Base-by-base conservation (phyloP, 805 yeast genomes). In the Starmerella tilneyi region DNA sequence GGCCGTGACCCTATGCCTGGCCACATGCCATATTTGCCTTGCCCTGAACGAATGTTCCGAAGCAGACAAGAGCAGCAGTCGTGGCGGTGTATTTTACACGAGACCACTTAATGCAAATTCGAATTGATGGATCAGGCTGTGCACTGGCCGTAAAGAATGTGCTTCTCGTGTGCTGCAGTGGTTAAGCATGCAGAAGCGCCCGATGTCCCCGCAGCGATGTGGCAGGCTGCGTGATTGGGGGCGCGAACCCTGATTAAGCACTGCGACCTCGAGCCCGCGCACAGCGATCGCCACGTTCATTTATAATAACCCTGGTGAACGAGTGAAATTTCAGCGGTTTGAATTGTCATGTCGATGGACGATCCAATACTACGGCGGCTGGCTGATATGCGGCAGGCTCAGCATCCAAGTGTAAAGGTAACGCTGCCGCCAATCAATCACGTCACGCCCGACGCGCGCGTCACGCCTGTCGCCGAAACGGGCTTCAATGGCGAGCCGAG, bases 271-370 rank as follows among this genome's bases (percentile, higher is more conserved):
- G 40, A 17, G 30, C 40, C 40, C 40, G 17, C 40, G 40, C 40
- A n/a, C n/a, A 36, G 29, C 30, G 40, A 36, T 36, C 40, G 40
- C 40, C 40, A 36, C 40, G 40, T 36, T 36, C 40, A 24, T 24
- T 36, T 36, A 24, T 36, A 36, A 36, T n/a, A n/a, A n/a, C n/a
- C 40, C 31, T 15, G 4, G 16, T 5, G 21, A 5, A 13, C 12
- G 13, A n/a, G 40, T 36, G 40, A 36, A 36, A 36, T 36, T 36
- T 36, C 40, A 36, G 40, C 11, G 35, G 40, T 23, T 24, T 17
- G 21, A 4, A 24, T 3, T 30, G n/a, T n/a, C 22, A 15, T n/a
- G 13, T 3, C 29, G n/a, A 36, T 36, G 40, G 24, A 36, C 40
- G 40, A 36, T 15, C 40, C 40, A 23, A 36, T 36, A n/a, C 24